phyloP scores from a whole-genome alignment of 2,329 filamentous ascomycete genomes.

The Colletotrichum tanaceti region DNA sequence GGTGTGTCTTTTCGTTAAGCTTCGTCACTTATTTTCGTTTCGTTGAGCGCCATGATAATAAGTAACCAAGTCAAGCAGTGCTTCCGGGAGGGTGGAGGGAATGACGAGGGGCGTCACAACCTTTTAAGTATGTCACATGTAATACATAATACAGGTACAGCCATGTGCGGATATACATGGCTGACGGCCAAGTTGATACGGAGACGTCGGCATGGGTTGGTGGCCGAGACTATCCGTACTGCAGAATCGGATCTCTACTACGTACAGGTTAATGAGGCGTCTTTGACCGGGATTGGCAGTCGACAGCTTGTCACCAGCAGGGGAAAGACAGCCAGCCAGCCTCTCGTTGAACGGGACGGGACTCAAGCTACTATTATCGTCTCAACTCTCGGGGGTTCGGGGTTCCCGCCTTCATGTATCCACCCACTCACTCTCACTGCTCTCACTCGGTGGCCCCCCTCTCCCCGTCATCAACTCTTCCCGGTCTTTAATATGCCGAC shows the following conservation, averaged over 20 bases:
- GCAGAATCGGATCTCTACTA: not conserved
- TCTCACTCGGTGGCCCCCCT: conserved; percentile 10
- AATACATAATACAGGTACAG: too few species aligned
- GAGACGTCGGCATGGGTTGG: not conserved
- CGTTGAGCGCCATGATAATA: too few species aligned
- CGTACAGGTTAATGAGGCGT: conserved; percentile 16
- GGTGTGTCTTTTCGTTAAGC: too few species aligned
- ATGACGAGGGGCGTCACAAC: not conserved
- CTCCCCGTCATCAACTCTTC: not conserved
- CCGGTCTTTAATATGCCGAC: not conserved
- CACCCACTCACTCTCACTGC: not conserved
- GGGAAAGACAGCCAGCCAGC: too few species aligned
- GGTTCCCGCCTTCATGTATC: conserved; percentile 5
- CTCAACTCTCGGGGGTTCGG: conserved; percentile 30
- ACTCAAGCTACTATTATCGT: not conserved
- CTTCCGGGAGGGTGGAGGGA: too few species aligned
- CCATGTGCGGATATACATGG: too few species aligned
- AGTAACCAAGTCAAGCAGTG: not conserved
- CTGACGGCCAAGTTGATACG: not conserved
- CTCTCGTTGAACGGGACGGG: too few species aligned
- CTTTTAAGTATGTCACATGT: too few species aligned
- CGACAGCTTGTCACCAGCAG: too few species aligned
- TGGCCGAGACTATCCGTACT: not conserved
- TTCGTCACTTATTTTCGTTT: too few species aligned
- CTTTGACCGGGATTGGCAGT: conserved; percentile 21